Percentiles rank a stretch among this genome's conserved stretches.
Evolutionary conservation across 2,329 filamentous ascomycete genomes (phyloP).

Genomic region (Colletotrichum falcatum): DNA sequence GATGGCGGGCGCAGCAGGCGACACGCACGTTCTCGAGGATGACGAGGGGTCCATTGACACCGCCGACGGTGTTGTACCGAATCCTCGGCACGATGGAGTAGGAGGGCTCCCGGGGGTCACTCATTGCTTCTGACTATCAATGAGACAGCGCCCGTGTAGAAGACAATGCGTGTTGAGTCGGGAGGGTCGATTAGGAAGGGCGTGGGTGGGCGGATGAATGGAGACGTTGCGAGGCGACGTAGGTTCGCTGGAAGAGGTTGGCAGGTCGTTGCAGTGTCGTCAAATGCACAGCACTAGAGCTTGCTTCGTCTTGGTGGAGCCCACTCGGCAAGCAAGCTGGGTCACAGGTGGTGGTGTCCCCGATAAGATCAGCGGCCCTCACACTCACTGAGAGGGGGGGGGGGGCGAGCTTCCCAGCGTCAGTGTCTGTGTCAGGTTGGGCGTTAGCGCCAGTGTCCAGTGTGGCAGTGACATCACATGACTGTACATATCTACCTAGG

Average conservation of each 20-base stretch:
- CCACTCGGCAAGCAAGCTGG: conserved; percentile 41
- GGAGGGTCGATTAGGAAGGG: conserved; percentile 34
- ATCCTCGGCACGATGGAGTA: conserved; percentile 73
- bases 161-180: conserved; percentile 40
- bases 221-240: conserved; percentile 34
- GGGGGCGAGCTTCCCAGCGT: conserved; percentile 27
- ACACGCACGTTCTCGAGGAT: conserved; percentile 91
- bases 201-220: conserved; percentile 34
- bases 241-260: conserved; percentile 49
- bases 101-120: conserved; percentile 69
- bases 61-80: conserved; percentile 97
- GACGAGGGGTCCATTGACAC: conserved; percentile 97
- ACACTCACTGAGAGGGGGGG: conserved; percentile 9
- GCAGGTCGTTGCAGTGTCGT: conserved; percentile 44
- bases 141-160: conserved; percentile 40
- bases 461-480: conserved; percentile 56
- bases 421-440: conserved; percentile 26
- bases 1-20: conserved; percentile 34
- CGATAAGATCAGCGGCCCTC: conserved; percentile 39
- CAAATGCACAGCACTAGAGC: conserved; percentile 50
- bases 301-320: conserved; percentile 54
- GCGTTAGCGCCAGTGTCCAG: conserved; percentile 28
- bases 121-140: conserved; percentile 54
- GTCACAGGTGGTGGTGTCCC: conserved; percentile 21
- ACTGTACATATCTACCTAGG: too few species aligned